A percentile compares a stretch with the other conserved stretches of the same genome.
Evolutionary conservation across 495 filamentous ascomycete species (phyloP).

Genomic region (Neohortaea acidophila): DNA sequence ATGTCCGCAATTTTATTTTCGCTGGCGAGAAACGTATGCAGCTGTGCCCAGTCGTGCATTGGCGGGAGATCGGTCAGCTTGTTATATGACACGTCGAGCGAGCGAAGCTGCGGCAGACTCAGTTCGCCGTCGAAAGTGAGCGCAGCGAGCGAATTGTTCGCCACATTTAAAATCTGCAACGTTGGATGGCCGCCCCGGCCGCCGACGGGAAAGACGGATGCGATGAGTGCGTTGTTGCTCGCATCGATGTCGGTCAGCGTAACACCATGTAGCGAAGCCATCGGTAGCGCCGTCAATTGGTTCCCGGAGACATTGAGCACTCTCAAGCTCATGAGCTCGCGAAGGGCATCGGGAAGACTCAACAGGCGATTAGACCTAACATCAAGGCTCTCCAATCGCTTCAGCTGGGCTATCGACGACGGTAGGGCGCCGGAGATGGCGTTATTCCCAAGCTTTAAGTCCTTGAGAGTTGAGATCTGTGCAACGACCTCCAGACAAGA

Average conservation of each 20-base stretch:
- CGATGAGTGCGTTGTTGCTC: slow-evolving; percentile 65
- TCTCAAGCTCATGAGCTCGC: slow-evolving; percentile 47
- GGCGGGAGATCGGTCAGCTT: slow-evolving; percentile 56
- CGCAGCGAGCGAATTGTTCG: slow-evolving; percentile 52
- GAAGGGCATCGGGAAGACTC: slow-evolving; percentile 53
- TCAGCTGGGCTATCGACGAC: slow-evolving; percentile 38
- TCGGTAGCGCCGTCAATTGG: slow-evolving; percentile 49
- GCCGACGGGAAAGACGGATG: slow-evolving; percentile 48
- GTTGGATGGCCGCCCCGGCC: slow-evolving; percentile 38
- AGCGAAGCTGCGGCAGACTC: slow-evolving; percentile 54
- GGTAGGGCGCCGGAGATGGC: slow-evolving; percentile 49
- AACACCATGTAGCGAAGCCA: slow-evolving; percentile 47
- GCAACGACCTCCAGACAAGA: slow-evolving; percentile 54
- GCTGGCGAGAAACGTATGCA: slow-evolving; percentile 58
- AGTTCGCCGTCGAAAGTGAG: slow-evolving; percentile 38
- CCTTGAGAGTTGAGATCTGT: slow-evolving; percentile 52
- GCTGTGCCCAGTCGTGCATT: slow-evolving; percentile 51
- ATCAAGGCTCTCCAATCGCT: slow-evolving; percentile 62
- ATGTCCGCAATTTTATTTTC: slow-evolving; percentile 63
- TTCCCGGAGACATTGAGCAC: slow-evolving; percentile 69
- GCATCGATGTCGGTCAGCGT: slow-evolving; percentile 59
- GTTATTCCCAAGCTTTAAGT: slow-evolving; percentile 74
- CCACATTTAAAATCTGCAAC: slow-evolving; percentile 61
- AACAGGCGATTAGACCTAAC: slow-evolving; percentile 67
- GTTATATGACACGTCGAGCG: slow-evolving; percentile 60